phyloP scores from a whole-genome alignment of 2,329 filamentous ascomycete genomes.

The Ophiostoma montium region DNA sequence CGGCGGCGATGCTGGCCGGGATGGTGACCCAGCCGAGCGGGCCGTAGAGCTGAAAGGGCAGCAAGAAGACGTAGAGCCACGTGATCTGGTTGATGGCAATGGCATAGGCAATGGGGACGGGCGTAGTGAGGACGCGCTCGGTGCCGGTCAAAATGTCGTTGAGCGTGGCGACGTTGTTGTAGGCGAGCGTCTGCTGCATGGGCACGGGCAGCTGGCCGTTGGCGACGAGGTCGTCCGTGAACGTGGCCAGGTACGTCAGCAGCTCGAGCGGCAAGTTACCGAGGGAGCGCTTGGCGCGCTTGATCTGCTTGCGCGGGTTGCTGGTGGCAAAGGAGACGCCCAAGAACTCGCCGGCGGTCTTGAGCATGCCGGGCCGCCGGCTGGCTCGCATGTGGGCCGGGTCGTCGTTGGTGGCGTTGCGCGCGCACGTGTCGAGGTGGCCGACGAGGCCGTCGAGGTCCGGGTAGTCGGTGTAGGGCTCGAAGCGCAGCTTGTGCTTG shows the following conservation, averaged over 20 bases:
- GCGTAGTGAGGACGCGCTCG: constrained; percentile 58
- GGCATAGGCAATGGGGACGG: constrained; percentile 56
- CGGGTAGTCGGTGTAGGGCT: constrained; percentile 54
- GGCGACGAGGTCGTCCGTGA: constrained; percentile 40
- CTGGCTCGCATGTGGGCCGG: constrained; percentile 19
- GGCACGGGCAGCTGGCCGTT: constrained; percentile 32
- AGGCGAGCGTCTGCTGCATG: constrained; percentile 31
- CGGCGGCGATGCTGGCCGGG: constrained; percentile 47
- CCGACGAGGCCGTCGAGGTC: constrained; percentile 47
- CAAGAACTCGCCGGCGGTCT: constrained; percentile 46
- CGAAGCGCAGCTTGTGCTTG: constrained; percentile 60
- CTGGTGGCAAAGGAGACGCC: constrained; percentile 53
- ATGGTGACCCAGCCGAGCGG: constrained; percentile 53
- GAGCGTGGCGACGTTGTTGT: constrained; percentile 35
- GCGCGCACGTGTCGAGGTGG: constrained; percentile 54
- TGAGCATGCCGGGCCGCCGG: constrained; percentile 25
- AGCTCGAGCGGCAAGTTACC: constrained; percentile 64
- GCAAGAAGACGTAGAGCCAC: constrained; percentile 56
- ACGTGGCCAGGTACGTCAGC: constrained; percentile 49
- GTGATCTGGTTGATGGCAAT: constrained; percentile 66
- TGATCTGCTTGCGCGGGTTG: constrained; percentile 56
- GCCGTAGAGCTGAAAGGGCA: constrained; percentile 56
- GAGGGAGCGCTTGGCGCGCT: constrained; percentile 49
- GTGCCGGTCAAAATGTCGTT: constrained; percentile 52
- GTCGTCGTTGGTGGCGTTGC: constrained; percentile 24